Base-by-base conservation (phyloP, 805 yeast genomes). In the Monosporozyma yasuniensis region DNA sequence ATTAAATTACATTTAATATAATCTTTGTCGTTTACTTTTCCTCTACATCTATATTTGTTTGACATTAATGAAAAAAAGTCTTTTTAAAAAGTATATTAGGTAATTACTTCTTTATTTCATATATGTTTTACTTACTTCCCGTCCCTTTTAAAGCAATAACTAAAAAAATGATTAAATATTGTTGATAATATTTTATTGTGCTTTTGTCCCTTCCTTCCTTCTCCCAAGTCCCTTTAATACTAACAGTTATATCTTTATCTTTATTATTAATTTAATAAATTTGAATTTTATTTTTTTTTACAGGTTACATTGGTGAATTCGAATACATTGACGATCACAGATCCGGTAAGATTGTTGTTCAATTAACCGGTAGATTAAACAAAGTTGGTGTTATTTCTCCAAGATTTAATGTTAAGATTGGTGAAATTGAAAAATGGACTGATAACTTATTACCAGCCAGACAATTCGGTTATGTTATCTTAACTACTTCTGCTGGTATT, bases 261-360 rank as follows among this genome's bases (percentile, higher is more conserved):
- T 32, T 32, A 32, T 21, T 19, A 21, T 39, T 25, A 25, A 25
- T 39, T 19, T 39, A 39, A 39, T 39, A 21, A 14, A 21, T 25
- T 25, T 8, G 8, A 5, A n/a, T 34, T 47, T 55, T 14, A 12
- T 37, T 25, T 41, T 18, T 28, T 3, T 19, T 19, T 28, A 21
- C 46, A 64, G 68, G 68, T 67, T 90, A 90, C 91, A 90, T 90
- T 79, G 96, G 90, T 70, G 97, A 90, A 79, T 90, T 90, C 73
- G 97, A 90, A 81, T 87, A 84, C 81, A 89, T 90, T 67, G 97
- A 90, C 71, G 96, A 90, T 80, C 97, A 90, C 87, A 87, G 97
- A 81, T 87, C 96, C 49, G 97, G 97, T 67, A 90, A 90, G 81
- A 85, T 90, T 59, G 97, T 90, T 61, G 86, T 90, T 59, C 96